A percentile compares a stretch with the other conserved stretches of the same genome.
These are phyloP conservation scores for Paecilomyces formosus DNA, from an alignment of 2,329 filamentous ascomycete species.

Conservation along the genomic window DNA sequence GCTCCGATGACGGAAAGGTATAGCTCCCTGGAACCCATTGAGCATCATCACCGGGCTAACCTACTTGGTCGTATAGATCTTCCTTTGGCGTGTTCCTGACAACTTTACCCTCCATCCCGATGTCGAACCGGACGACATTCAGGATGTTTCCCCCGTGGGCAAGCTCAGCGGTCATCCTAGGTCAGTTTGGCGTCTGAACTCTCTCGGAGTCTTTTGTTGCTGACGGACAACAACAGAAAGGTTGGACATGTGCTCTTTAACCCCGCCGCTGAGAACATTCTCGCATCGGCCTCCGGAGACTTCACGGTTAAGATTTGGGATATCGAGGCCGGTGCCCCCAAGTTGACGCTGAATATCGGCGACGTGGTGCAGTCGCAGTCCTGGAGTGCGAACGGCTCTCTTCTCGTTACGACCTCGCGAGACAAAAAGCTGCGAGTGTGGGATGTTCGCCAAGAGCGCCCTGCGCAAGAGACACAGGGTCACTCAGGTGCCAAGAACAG, in stretches of 20 bases:
- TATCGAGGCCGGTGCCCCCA: constrained; percentile 66
- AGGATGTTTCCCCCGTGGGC: constrained; percentile 71
- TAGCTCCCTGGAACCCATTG: background rate
- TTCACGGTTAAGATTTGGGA: constrained; percentile 96
- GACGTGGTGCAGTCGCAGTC: constrained; percentile 94
- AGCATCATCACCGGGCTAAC: constrained; percentile 1
- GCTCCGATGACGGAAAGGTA: constrained; percentile 89
- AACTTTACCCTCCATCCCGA: constrained; percentile 80
- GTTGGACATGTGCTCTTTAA: constrained; percentile 98
- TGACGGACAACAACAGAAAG: constrained; percentile 55
- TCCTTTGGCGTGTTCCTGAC: constrained; percentile 90
- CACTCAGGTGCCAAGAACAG: constrained; percentile 97
- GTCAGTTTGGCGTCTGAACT: constrained; percentile 38
- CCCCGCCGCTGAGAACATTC: constrained; percentile 87
- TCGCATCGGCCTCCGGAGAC: constrained; percentile 91
- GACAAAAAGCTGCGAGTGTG: constrained; percentile 98
- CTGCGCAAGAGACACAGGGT: constrained; percentile 74
- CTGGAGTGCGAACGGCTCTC: constrained; percentile 83
- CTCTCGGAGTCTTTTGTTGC: constrained; percentile 8
- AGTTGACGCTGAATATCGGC: constrained; percentile 71
- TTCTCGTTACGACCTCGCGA: constrained; percentile 85
- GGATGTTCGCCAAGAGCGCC: constrained; percentile 90
- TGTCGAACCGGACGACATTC: constrained; percentile 63
- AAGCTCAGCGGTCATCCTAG: constrained; percentile 83
- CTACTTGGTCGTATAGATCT: constrained; percentile 48